phyloP scores from a whole-genome alignment of 1,284 basidiomycete genomes.

The Pyrrhoderma lamaoense region DNA sequence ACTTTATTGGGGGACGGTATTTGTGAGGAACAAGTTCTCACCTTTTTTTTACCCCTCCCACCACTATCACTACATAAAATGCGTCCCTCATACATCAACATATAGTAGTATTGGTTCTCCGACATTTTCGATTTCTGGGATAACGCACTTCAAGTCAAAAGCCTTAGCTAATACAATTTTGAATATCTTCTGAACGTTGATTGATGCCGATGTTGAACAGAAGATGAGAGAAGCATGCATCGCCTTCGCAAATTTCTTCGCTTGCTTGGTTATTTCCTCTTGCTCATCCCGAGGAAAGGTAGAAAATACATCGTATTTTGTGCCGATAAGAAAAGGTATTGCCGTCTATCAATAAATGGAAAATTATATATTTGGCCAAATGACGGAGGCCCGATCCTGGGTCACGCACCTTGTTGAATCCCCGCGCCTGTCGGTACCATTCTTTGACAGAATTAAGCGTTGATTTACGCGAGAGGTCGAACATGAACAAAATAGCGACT shows the following conservation, averaged over 20 bases:
- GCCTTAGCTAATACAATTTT: conserved; percentile 91
- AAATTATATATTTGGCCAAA: not conserved
- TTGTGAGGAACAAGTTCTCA: too few species aligned
- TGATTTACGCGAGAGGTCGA: conserved; percentile 93
- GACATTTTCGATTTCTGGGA: conserved; percentile 92
- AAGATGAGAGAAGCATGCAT: conserved; percentile 99
- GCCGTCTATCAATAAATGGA: conserved; percentile 59
- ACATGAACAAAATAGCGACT: conserved; percentile 99
- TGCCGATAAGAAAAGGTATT: conserved; percentile 94
- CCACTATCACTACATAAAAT: too few species aligned
- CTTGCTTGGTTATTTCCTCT: conserved; percentile 98
- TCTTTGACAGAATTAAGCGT: conserved; percentile 98
- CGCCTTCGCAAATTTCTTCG: conserved; percentile 92
- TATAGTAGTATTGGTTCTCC: conserved; percentile 92
- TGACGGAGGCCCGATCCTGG: conserved; percentile 37
- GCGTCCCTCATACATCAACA: conserved; percentile 63
- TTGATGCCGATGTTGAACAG: conserved; percentile 94
- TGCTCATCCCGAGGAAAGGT: conserved; percentile 94
- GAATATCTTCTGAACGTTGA: conserved; percentile 99
- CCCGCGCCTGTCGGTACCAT: conserved; percentile 97
- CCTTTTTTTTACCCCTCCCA: too few species aligned
- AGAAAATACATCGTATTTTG: conserved; percentile 97
- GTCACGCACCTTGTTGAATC: conserved; percentile 74
- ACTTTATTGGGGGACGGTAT: too few species aligned
- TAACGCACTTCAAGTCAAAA: conserved; percentile 89